Conservation (phyloP, 306 rosid genomes). For the Pyrus pyrifolia region DNA sequence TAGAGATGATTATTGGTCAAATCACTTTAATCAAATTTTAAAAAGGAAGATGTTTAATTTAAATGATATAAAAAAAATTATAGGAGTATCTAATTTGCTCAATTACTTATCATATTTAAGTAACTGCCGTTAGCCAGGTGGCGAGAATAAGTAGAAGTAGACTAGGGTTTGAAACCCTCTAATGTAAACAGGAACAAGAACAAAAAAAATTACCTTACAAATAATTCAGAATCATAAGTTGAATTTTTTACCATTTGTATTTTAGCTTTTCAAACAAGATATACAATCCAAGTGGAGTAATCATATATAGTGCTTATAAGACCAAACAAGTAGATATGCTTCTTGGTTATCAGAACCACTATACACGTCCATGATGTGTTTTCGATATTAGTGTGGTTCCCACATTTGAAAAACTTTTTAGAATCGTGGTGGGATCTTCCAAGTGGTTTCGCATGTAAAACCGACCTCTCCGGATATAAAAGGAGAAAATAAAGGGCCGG, state of each 20-base stretch:
- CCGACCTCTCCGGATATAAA: constrained; percentile 19
- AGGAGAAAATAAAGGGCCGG: not conserved
- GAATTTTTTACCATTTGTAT: not conserved
- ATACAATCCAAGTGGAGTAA: not conserved
- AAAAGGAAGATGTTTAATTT: no score
- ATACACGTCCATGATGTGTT: not conserved
- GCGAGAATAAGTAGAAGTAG: no score
- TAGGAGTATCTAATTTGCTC: no score
- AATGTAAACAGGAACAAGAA: no score
- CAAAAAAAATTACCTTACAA: no score
- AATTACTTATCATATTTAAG: no score
- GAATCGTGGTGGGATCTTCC: constrained; percentile 45
- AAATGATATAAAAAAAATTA: no score
- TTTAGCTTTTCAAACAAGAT: not conserved
- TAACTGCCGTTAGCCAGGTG: no score
- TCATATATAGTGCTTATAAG: not conserved
- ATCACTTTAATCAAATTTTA: no score
- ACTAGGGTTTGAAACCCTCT: no score
- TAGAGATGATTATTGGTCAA: no score
- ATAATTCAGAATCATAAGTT: no score
- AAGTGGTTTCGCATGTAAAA: constrained; percentile 39
- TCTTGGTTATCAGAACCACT: constrained; percentile 7
- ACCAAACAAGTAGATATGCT: not conserved
- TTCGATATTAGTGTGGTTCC: constrained; percentile 8
- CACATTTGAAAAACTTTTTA: constrained; percentile 30